These are phyloP conservation scores for Elaphomyces granulatus DNA, from an alignment of 495 filamentous ascomycete genomes.

Conservation along the genomic window DNA sequence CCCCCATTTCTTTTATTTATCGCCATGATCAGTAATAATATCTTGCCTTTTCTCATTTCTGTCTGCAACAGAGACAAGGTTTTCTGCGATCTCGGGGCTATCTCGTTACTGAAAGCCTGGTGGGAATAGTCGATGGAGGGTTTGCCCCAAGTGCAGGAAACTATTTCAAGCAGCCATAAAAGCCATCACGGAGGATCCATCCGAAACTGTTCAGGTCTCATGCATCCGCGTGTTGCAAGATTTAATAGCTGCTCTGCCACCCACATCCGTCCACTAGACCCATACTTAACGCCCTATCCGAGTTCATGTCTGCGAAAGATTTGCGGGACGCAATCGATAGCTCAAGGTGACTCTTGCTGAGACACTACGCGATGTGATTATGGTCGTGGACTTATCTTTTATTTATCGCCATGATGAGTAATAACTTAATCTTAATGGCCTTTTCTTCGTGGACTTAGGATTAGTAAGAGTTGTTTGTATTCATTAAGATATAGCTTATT, in stretches of 20 bases:
- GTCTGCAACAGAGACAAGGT: conserved; percentile 50
- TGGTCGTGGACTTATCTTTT: no score
- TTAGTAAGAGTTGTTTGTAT: no score
- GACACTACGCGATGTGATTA: conserved; percentile 69
- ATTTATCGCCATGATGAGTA: no score
- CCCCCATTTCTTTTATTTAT: no score
- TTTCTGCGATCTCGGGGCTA: conserved; percentile 76
- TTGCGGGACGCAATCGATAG: conserved; percentile 67
- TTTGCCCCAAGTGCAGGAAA: conserved; percentile 38
- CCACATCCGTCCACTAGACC: conserved; percentile 38
- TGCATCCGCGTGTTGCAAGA: conserved; percentile 82
- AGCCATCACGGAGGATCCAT: conserved; percentile 55
- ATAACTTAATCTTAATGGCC: no score
- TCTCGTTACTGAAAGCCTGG: conserved; percentile 63
- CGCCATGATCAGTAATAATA: no score
- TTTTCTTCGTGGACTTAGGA: no score
- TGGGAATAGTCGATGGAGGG: conserved; percentile 38
- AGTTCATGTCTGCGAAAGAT: conserved; percentile 64
- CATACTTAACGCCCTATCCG: conserved; percentile 61
- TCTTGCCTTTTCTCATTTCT: no score
- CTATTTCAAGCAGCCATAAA: conserved; percentile 60
- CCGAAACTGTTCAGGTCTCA: conserved; percentile 81
- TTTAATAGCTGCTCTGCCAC: conserved; percentile 48
- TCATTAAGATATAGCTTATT: no score
- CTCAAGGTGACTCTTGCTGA: conserved; percentile 82